Base-by-base conservation (phyloP, 23 red algal genomes). In the Gracilaria vermiculophylla region DNA sequence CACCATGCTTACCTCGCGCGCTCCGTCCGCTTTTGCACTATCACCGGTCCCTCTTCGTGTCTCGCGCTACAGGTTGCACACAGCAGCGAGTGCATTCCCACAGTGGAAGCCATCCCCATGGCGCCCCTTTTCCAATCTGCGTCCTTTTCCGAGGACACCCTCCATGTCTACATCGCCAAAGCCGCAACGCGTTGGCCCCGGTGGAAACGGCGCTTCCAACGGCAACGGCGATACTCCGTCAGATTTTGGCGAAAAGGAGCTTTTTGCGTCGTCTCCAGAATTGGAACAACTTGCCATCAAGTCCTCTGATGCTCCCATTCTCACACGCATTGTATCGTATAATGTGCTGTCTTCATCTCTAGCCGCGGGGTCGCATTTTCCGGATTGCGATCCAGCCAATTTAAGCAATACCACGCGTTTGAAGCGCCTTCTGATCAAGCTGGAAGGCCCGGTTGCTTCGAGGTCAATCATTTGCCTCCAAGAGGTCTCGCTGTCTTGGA, bases 401-500 rank as follows among this genome's bases (percentile, higher is more conserved):
- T 62, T 94, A 27, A 42, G 70, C 35, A 33, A 73, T 0, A 28
- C 12, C 1, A 81, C 83, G 0, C 92, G 92, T 15, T 73, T 94
- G 15, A 52, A 77, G 25, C 83, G 92, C 43, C 54, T 94, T 49
- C 69, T 94, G 2, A 74, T 69, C 71, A 94, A 94, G 62, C 48
- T 94, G 47, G 80, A 86, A 78, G 85, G 56, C 9, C 84, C 83
- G 0, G 70, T 94, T 5, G 84, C 85, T 43, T 57, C 77, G 17
- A 76, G 92, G 66, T 69, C 83, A 34, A 78, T 94, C 66, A 94
- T 94, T 27, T 94, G 92, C 55, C 60, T 94, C n/a, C 92, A 94
- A 56, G 92, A 94, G 44, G 82, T 94, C 41, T 94, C 92, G 2
- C 67, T 86, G 15, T 47, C 74, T 13, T 94, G 92, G 92, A 75